phyloP scores from a whole-genome alignment of 1,284 basidiomycete genomes.

The Abortiporus biennis region DNA sequence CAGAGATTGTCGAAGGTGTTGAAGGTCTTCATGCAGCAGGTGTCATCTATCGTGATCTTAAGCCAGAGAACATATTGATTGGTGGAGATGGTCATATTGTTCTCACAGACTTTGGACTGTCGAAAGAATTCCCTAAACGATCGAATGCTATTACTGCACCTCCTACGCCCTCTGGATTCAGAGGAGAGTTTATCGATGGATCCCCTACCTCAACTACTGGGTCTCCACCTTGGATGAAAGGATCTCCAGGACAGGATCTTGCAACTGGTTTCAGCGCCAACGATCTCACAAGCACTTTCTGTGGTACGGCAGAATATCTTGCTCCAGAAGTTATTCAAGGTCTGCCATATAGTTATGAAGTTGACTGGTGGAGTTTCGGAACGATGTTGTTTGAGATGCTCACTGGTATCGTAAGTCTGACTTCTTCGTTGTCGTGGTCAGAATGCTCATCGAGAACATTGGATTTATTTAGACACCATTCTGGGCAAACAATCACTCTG shows the following conservation, averaged over 20 bases:
- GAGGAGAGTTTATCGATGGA: conserved; percentile 43
- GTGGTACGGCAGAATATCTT: conserved; percentile 91
- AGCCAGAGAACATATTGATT: conserved; percentile 94
- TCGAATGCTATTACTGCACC: conserved; percentile 40
- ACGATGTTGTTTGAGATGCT: conserved; percentile 97
- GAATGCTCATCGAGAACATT: no score
- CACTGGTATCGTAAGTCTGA: conserved; percentile 72
- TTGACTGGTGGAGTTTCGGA: conserved; percentile 97
- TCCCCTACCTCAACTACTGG: conserved; percentile 39
- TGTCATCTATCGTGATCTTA: conserved; percentile 86
- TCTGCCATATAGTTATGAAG: conserved; percentile 87
- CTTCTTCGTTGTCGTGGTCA: no score
- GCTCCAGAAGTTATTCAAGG: conserved; percentile 94
- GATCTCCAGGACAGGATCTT: conserved; percentile 42
- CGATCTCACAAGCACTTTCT: conserved; percentile 80
- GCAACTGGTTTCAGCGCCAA: conserved; percentile 49
- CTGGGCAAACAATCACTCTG: conserved; percentile 88
- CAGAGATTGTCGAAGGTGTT: conserved; percentile 93
- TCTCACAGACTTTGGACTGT: conserved; percentile 92
- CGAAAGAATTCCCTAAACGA: conserved; percentile 75
- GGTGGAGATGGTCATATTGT: conserved; percentile 92
- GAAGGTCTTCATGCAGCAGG: conserved; percentile 86
- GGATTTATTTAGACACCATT: conserved; percentile 76
- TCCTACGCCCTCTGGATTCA: conserved; percentile 47
- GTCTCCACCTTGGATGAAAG: conserved; percentile 72